A percentile compares a stretch with the other conserved stretches of the same genome.
These are phyloP conservation scores for Mycena belliarum DNA, from an alignment of 768 basidiomycete genomes.

Conservation along the genomic window DNA sequence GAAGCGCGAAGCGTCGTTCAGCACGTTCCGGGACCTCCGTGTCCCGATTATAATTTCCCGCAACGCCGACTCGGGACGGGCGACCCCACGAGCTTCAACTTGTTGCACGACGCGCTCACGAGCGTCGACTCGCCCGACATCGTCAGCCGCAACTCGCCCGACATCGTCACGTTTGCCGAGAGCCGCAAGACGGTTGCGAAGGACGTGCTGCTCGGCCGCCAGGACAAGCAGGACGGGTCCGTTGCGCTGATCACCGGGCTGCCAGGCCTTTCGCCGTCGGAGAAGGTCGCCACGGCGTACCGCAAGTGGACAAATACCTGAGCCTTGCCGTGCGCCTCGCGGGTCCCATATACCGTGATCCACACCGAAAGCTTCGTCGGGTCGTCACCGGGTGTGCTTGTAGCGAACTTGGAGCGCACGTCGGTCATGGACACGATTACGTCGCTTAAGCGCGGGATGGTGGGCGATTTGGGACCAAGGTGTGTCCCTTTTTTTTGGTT, in stretches of 20 bases:
- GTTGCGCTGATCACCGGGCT: conserved; percentile 34
- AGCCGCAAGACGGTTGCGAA: conserved; percentile 91
- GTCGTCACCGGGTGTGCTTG: conserved; percentile 75
- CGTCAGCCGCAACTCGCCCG: conserved; percentile 93
- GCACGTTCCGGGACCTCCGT: conserved; percentile 74
- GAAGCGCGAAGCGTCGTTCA: conserved; percentile 75
- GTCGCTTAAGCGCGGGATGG: conserved; percentile 90
- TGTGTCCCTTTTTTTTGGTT: conserved; percentile 30
- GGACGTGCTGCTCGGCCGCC: conserved; percentile 79
- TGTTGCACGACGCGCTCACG: conserved; percentile 72
- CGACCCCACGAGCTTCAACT: conserved; percentile 70
- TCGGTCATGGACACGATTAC: conserved; percentile 72
- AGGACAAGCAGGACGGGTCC: conserved; percentile 59
- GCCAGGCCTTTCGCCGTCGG: conserved; percentile 64
- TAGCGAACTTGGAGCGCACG: conserved; percentile 64
- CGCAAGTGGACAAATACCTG: conserved; percentile 86
- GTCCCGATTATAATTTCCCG: conserved; percentile 85
- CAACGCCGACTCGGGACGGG: conserved; percentile 83
- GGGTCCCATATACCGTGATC: conserved; percentile 66
- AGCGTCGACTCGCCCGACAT: conserved; percentile 83
- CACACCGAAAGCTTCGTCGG: conserved; percentile 92
- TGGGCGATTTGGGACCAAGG: conserved; percentile 96
- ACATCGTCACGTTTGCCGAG: conserved; percentile 95
- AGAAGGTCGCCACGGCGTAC: conserved; percentile 86
- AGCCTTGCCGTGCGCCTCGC: conserved; percentile 68